phyloP scores from a whole-genome alignment of 805 yeast species.

The Pichia insulana region DNA sequence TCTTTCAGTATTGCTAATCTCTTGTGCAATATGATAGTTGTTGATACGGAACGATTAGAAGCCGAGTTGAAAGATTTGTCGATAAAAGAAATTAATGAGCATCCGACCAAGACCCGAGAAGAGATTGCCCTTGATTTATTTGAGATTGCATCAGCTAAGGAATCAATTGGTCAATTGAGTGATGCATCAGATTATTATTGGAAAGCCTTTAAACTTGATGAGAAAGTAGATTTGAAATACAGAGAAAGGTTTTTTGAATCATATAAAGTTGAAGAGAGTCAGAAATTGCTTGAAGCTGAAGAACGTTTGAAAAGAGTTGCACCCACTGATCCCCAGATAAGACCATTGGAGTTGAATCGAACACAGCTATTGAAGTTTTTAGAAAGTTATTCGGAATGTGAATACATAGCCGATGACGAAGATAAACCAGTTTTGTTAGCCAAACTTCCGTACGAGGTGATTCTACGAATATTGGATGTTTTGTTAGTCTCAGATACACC shows the following conservation, averaged over 20 bases:
- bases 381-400: conserved; percentile 27
- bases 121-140: conserved; percentile 51
- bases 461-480: conserved; percentile 40
- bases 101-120: conserved; percentile 25
- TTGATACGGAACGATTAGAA: conserved; percentile 16
- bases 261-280: conserved; percentile 15
- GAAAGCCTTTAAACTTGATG: conserved; percentile 53
- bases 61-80: conserved; percentile 18
- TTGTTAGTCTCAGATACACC: conserved; percentile 44
- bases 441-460: conserved; percentile 49
- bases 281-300: conserved; percentile 9
- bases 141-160: conserved; percentile 65
- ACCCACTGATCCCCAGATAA: not conserved
- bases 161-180: conserved; percentile 64
- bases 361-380: conserved; percentile 36
- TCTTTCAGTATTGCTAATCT: no score
- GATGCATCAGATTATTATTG: conserved; percentile 74
- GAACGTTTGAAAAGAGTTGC: conserved; percentile 1
- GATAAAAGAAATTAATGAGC: conserved; percentile 19
- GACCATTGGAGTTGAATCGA: conserved; percentile 22
- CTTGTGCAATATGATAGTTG: conserved; percentile 1
- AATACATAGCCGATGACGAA: conserved; percentile 22
- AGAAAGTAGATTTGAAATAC: conserved; percentile 59
- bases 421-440: conserved; percentile 34
- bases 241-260: conserved; percentile 39